Evolutionary conservation across 108 stramenopile species (phyloP), one percentile per base, ranked within the genome.

Genomic region (Chaetoceros muelleri): DNA sequence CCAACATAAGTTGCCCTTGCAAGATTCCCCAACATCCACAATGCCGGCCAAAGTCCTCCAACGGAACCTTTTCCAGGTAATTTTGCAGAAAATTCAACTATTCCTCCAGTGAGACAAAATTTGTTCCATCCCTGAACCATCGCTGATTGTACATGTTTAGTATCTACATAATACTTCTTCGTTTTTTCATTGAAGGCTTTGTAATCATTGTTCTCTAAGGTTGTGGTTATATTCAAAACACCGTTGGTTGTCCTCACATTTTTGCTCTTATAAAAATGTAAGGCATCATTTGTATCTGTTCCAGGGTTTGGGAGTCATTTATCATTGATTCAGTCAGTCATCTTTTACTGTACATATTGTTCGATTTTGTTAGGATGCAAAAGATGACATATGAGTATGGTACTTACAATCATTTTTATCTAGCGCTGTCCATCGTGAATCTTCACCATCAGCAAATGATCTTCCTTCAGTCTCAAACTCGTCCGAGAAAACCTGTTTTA

Each of bases 381-480:
- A 28, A 27, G n/a, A 26, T 24, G 3, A 2, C 2, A 24, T 5
- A 21, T 18, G 58, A 16, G 23, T 30, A 46, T 24, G 21, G 48
- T 30, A 65, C 77, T 68, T 53, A 80, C 74, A 80, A 65, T 76
- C 75, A 30, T 61, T 62, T 52, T 94, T 93, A 57, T 93, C 56
- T 22, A 96, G 44, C 0, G 95, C 95, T 18, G 94, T 96, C 97
- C 97, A 98, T 52, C 82, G 65, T 17, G 97, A 93, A 72, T 98
- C 97, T 24, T 72, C 55, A 29, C 97, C 97, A 72, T 98, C 95
- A 30, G 76, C 52, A 66, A 98, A 96, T 18, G 72, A 76, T 47
- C 97, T 66, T n/a, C 84, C 85, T 0, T 72, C 76, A 51, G 73
- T 72, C 52, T 98, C 80, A 68, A 98, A 98, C 62, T 96, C 95